Evolutionary conservation across 2,329 filamentous ascomycete genomes (phyloP), one percentile per base, ranked within the genome.

Genomic region (Penicillium expansum): DNA sequence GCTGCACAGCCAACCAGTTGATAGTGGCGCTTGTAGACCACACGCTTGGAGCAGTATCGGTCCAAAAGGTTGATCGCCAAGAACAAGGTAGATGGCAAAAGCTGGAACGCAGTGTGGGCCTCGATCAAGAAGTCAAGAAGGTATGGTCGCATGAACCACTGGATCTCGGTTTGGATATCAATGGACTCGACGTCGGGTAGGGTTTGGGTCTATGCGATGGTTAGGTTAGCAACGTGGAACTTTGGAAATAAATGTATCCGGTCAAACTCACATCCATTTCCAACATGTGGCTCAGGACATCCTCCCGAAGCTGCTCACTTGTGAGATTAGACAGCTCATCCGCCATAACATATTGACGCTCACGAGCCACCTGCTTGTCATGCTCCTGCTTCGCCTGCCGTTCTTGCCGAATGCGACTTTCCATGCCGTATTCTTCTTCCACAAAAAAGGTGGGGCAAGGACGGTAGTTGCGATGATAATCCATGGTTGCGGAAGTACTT

Each of bases 111-210:
- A 64, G 91, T 89, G 72, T 99, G 94, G 49, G 93, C 94, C 83
- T 99, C 94, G 69, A 97, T 89, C 65, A 99, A 85, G 78, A 99
- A 99, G 80, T 99, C 94, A 72, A 99, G 90, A 35, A 99, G 87
- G 76, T 97, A 97, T 0, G 94, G 94, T 69, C 94, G 83, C 94
- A 99, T 99, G 79, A 95, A 97, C 94, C 94, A 99, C 74, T 97
- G 92, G 62, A 99, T 97, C 82, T 99, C 94, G 64, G 92, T 92
- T 78, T 99, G 94, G 77, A 97, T 97, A 75, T 99, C 94, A 74
- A 99, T 99, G 35, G 95, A 92, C 75, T 93, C 93, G 74, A 96
- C 93, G 76, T 99, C 94, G 52, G 94, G 91, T 64, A 97, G 82
- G 29, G 94, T 97, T 77, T 95, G 89, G 69, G 88, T 84, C 85